Evolutionary conservation across 1,284 basidiomycete genomes (phyloP).

Genomic region (Kalmanozyma brasiliensis): DNA sequence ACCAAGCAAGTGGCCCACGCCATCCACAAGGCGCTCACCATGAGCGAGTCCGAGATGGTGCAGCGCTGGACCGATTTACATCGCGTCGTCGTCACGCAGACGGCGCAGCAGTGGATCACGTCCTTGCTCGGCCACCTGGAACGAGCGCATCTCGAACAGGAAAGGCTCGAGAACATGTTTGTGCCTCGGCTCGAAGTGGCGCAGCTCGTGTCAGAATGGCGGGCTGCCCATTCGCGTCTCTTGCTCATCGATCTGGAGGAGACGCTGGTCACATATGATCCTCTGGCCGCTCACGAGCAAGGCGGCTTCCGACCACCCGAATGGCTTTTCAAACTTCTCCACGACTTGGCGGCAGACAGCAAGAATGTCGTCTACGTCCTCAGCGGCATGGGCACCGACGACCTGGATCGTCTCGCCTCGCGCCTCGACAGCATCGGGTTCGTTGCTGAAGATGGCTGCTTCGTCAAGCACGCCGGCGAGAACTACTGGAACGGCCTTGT

Average conservation of each 20-base stretch:
- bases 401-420: slow-evolving; percentile 73
- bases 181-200: slow-evolving; percentile 64
- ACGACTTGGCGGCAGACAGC: slow-evolving; percentile 74
- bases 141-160: slow-evolving; percentile 63
- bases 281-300: slow-evolving; percentile 64
- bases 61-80: slow-evolving; percentile 86
- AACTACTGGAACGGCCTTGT: slow-evolving; percentile 81
- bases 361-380: slow-evolving; percentile 84
- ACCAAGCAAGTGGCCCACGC: slow-evolving; percentile 73
- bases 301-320: slow-evolving; percentile 72
- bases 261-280: slow-evolving; percentile 73
- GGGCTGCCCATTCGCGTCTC: slow-evolving; percentile 73
- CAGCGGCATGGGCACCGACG: slow-evolving; percentile 77
- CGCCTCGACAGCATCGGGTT: slow-evolving; percentile 79
- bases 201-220: slow-evolving; percentile 69
- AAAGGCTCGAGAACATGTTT: slow-evolving; percentile 58
- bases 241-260: slow-evolving; percentile 83
- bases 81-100: slow-evolving; percentile 85
- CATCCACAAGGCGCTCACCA: slow-evolving; percentile 79
- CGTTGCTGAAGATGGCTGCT: slow-evolving; percentile 87
- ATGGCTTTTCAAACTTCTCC: slow-evolving; percentile 74
- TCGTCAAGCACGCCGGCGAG: slow-evolving; percentile 74
- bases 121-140: slow-evolving; percentile 74
- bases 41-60: slow-evolving; percentile 78
- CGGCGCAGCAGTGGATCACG: slow-evolving; percentile 83